These are phyloP conservation scores for Vicia villosa DNA, from an alignment of 306 rosid genomes.

Conservation along the genomic window DNA sequence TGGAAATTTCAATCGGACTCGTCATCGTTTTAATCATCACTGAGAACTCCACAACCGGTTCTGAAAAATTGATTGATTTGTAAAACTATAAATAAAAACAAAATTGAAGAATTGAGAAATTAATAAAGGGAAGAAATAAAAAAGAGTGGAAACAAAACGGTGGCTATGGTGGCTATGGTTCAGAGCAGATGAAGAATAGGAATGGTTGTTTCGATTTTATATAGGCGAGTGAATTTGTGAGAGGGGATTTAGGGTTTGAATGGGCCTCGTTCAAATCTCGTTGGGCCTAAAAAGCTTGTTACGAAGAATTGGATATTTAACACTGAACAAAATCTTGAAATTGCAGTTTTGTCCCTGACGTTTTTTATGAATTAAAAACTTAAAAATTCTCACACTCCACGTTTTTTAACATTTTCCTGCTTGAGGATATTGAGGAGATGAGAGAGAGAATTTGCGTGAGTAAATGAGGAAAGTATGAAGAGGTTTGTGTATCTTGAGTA, in stretches of 20 bases:
- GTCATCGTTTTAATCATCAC: constrained; percentile 80
- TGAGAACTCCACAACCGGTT: constrained; percentile 46
- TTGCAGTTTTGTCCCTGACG: too few relatives aligned
- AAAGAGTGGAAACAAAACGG: background rate
- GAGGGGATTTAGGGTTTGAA: constrained; percentile 11
- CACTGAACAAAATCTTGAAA: too few relatives aligned
- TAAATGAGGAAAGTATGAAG: too few relatives aligned
- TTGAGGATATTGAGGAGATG: too few relatives aligned
- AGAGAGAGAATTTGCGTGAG: too few relatives aligned
- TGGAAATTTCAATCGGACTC: constrained; percentile 81
- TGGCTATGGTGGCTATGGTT: background rate
- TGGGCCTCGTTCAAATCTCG: too few relatives aligned
- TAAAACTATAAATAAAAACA: background rate
- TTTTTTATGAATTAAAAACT: too few relatives aligned
- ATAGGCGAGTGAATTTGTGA: constrained; percentile 15
- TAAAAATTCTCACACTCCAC: too few relatives aligned
- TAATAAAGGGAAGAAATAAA: background rate
- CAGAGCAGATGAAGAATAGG: background rate
- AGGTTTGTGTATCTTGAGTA: too few relatives aligned
- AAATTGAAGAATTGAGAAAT: background rate
- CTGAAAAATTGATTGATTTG: background rate
- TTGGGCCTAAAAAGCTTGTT: too few relatives aligned
- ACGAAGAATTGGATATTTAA: too few relatives aligned
- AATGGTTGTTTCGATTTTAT: background rate
- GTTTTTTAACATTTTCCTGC: too few relatives aligned